Base-by-base conservation (phyloP, 2,329 filamentous ascomycete species). In the Neopestalotiopsis rosae region DNA sequence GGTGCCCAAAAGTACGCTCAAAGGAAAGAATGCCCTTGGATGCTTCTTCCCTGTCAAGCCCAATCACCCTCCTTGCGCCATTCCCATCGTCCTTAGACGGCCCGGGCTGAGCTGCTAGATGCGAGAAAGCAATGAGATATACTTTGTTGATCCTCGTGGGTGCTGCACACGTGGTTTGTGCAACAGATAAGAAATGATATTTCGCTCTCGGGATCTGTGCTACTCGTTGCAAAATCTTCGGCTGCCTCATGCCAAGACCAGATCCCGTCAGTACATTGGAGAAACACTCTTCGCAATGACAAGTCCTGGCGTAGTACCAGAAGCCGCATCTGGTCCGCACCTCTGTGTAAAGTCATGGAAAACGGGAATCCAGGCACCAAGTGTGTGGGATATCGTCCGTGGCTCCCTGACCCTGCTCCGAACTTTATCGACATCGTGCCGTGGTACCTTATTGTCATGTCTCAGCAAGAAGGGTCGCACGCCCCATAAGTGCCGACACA, bases 111-210 rank as follows among this genome's bases (percentile, higher is more conserved):
- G 45, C 45, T 17, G 20, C 20, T 52, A 20, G 17, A 52, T 38
- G 45, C 45, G 45, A 52, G 45, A 52, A 52, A 52, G 45, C 45
- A 52, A 52, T 20, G 45, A 52, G 34, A 52, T 52, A 52, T 17
- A 52, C 45, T 52, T 52, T 52, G 45, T 14, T 20, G 20, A 52
- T 52, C 45, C 45, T 52, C 45, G 45, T 52, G 45, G 45, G 10
- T 52, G n/a, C 45, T 52, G 45, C 45, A 52, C 45, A 52, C 45
- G 45, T 52, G 45, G 45, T 52, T 28, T 52, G 45, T 52, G 45
- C 45, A 7, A 52, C 45, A n/a, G 45, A 52, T 10, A 52, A 24
- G 24, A 28, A 52, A 17, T 52, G 9, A 52, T 7, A 52, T 17
- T 52, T 52, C 20, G 45, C 45, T 20, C n/a, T 14, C 45, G 45